These are phyloP conservation scores for Saccharata proteae DNA, from an alignment of 2,329 filamentous ascomycete species.

Conservation along the genomic window DNA sequence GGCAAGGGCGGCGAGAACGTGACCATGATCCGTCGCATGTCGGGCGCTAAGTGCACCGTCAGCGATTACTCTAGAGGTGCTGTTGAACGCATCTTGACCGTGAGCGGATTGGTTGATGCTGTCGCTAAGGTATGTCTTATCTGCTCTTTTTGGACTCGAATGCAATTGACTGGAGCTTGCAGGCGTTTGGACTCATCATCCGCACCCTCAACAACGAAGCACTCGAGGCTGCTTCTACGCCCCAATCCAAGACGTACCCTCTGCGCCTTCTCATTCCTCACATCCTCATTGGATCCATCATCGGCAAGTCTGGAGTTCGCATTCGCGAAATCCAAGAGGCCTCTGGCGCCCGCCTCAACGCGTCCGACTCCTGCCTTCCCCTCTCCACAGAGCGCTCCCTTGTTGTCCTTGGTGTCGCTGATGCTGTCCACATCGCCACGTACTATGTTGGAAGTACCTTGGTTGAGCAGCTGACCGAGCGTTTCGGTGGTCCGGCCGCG, in stretches of 20 bases:
- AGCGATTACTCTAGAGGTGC: constrained; percentile 96
- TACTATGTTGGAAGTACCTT: constrained; percentile 99
- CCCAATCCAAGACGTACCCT: constrained; percentile 94
- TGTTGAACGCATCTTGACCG: constrained; percentile 92
- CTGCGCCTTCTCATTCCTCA: constrained; percentile 91
- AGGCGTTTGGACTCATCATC: constrained; percentile 97
- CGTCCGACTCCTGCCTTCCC: constrained; percentile 87
- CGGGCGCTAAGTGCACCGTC: constrained; percentile 95
- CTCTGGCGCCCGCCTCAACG: constrained; percentile 90
- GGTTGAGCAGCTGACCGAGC: constrained; percentile 90
- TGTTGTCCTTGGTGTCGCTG: constrained; percentile 92
- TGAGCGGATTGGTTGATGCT: constrained; percentile 91
- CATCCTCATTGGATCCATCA: constrained; percentile 95
- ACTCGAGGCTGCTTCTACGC: constrained; percentile 72
- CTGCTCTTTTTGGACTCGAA: constrained; percentile 16
- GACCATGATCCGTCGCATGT: constrained; percentile 87
- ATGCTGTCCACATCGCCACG: constrained; percentile 96
- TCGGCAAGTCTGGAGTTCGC: constrained; percentile 88
- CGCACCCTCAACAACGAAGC: constrained; percentile 96
- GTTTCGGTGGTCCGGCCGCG: constrained; percentile 87
- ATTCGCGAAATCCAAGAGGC: constrained; percentile 98
- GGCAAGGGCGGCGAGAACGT: constrained; percentile 99
- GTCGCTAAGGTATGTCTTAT: constrained; percentile 68
- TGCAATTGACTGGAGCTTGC: constrained; percentile 10
- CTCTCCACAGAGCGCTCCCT: constrained; percentile 95